Evolutionary conservation across 345 rosid genomes (phyloP), one percentile per base, ranked within the genome.

Genomic region (Gossypium bickii): DNA sequence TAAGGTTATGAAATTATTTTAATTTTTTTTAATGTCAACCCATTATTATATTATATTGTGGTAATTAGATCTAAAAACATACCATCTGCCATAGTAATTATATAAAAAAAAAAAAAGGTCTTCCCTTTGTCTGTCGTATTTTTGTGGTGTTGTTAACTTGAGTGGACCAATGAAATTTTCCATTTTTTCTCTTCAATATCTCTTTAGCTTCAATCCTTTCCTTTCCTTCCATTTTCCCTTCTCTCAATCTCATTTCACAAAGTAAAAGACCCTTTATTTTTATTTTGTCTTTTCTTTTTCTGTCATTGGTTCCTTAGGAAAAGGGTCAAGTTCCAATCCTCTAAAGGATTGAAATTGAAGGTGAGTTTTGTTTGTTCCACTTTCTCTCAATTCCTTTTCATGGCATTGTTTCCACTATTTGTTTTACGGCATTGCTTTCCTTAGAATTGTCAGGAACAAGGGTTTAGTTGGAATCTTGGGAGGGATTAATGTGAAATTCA

Each of bases 131-230:
- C 24, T 9, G 9, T 20, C 27, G 2, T 20, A 9, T 57, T 48
- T 67, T 22, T 67, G 71, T 48, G 57, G 12, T 9, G 59, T 18
- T 67, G 13, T 27, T 9, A 22, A 47, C 22, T 62, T 16, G 72
- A 70, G 5, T 71, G 78, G 44, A 55, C 75, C 68, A 74, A 70
- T 70, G 44, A 25, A 58, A 70, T 29, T 10, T 57, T 34, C 65
- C 34, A 11, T 18, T 61, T 16, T 34, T 29, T 4, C 18, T 48
- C 13, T 24, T 49, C 58, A 3, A 48, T 25, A 16, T 68, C 43
- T 22, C 43, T 9, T 25, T 68, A 16, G 56, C 57, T 2, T 7
- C 27, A 22, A 20, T 53, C 20, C 52, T 65, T 44, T 45, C 55
- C 38, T 67, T 67, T 48, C 58, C 25, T 18, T 56, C 27, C 27